These are phyloP conservation scores for Ophiostoma sp. DNA, from an alignment of 2,329 filamentous ascomycete species.

Conservation along the genomic window DNA sequence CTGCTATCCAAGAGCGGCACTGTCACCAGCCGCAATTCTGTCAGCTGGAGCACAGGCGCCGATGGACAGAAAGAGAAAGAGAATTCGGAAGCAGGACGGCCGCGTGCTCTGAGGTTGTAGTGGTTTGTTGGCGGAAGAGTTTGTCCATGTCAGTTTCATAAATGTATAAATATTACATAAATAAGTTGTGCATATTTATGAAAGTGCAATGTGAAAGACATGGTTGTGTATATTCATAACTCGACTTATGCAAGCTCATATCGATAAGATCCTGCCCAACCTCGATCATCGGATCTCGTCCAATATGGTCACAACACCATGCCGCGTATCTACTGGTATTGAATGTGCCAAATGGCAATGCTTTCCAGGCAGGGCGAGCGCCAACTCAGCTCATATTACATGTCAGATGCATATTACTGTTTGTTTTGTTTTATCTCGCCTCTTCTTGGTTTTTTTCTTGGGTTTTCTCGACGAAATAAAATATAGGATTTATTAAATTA, in stretches of 20 bases:
- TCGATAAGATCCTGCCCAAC: slow-evolving; percentile 1
- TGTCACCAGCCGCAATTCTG: slow-evolving; percentile 23
- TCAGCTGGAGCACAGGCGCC: slow-evolving; percentile 26
- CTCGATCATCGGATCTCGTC: not conserved
- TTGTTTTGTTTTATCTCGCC: not conserved
- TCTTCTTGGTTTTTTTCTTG: not conserved
- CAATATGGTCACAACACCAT: not conserved
- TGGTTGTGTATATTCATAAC: too few relatives aligned
- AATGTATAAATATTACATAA: too few relatives aligned
- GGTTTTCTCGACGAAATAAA: not conserved
- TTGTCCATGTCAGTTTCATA: too few relatives aligned
- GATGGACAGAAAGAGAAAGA: not conserved
- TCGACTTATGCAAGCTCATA: not conserved
- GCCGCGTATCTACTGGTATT: not conserved
- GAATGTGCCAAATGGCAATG: not conserved
- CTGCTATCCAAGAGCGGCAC: slow-evolving; percentile 32
- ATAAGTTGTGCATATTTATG: not conserved
- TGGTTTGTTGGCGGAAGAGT: too few relatives aligned
- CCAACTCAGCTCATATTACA: slow-evolving; percentile 10
- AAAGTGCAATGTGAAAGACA: not conserved
- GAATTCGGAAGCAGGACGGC: not conserved
- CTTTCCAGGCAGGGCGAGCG: not conserved
- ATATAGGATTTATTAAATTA: too few relatives aligned
- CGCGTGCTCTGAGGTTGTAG: not conserved
- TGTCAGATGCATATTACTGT: not conserved